Conservation (phyloP, 352 stramenopile species). For the Bremia lactucae region DNA sequence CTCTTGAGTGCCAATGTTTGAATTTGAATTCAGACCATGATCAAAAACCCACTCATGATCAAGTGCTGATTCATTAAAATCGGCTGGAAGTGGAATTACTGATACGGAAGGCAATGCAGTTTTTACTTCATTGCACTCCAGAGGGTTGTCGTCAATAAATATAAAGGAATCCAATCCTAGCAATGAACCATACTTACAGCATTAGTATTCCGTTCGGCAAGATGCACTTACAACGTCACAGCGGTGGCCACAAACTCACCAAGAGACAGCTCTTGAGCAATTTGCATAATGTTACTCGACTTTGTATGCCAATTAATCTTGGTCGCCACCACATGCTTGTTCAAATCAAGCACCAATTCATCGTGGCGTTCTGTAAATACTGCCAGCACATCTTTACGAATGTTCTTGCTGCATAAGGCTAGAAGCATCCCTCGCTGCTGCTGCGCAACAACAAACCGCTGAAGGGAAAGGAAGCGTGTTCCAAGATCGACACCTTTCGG, state of each 20-base stretch:
- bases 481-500: conserved; percentile 25
- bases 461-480: conserved; percentile 34
- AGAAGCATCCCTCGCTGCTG: conserved; percentile 41
- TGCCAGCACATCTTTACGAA: conserved; percentile 31
- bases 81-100: conserved; percentile 35
- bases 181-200: neutral
- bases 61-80: conserved; percentile 27
- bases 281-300: conserved; percentile 40
- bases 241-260: conserved; percentile 11
- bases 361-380: conserved; percentile 31
- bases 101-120: conserved; percentile 31
- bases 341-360: conserved; percentile 41
- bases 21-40: neutral
- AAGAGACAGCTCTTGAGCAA: conserved; percentile 44
- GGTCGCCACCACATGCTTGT: conserved; percentile 34
- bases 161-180: conserved; percentile 53
- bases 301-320: conserved; percentile 58
- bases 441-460: conserved; percentile 43
- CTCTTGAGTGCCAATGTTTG: conserved; percentile 23
- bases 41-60: conserved; percentile 52
- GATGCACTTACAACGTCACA: neutral
- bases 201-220: neutral
- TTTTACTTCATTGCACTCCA: conserved; percentile 58
- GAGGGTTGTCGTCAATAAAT: conserved; percentile 62
- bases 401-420: conserved; percentile 65